phyloP scores from a whole-genome alignment of 1,139 yeast species.

The Suhomyces bolitotheri region DNA sequence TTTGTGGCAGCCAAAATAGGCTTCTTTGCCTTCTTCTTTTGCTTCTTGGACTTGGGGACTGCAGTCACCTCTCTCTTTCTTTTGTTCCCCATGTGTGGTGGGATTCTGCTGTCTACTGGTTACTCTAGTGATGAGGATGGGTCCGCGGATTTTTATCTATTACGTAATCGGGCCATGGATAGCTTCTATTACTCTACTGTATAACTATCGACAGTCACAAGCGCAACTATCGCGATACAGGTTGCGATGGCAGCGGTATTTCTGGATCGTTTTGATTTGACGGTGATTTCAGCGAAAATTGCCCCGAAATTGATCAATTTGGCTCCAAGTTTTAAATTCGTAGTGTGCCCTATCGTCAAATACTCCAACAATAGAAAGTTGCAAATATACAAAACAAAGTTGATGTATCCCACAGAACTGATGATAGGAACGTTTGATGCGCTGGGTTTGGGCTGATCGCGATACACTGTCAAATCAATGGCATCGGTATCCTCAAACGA shows the following conservation, averaged over 20 bases:
- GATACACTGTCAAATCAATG: slow-evolving; percentile 1
- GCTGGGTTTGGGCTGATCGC: not conserved
- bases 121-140: slow-evolving; percentile 4
- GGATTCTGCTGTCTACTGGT: not conserved
- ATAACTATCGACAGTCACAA: not conserved
- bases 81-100: slow-evolving; percentile 14
- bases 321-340: not conserved
- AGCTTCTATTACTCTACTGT: too few species aligned
- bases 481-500: slow-evolving; percentile 3
- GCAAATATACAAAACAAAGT: not conserved
- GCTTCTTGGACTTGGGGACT: slow-evolving; percentile 22
- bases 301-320: slow-evolving; percentile 1
- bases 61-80: slow-evolving; percentile 24
- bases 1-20: slow-evolving; percentile 18
- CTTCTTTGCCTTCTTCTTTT: slow-evolving; percentile 18
- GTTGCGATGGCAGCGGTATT: not conserved
- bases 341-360: not conserved
- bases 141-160: not conserved
- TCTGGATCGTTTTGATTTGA: not conserved
- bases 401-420: not conserved
- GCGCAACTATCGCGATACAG: not conserved
- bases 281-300: not conserved
- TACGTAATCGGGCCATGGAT: slow-evolving; percentile 1
- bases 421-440: not conserved
- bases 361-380: slow-evolving; percentile 4